phyloP scores from a whole-genome alignment of 768 basidiomycete species.

The Hirschioporus abietinus region DNA sequence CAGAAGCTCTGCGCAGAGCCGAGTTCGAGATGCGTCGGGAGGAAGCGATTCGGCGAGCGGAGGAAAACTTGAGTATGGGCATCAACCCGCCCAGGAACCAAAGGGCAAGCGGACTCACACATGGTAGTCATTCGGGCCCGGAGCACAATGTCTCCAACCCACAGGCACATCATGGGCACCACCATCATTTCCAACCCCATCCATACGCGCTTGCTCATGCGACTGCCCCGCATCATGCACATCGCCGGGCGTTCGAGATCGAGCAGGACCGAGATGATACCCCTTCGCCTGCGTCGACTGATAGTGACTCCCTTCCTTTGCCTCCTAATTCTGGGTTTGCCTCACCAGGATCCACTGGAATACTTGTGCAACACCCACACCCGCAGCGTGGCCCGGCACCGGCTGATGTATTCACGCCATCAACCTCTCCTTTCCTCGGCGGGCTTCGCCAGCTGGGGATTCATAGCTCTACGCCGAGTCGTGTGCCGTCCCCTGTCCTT shows the following conservation, averaged over 20 bases:
- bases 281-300: slow-evolving; percentile 12
- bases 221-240: slow-evolving; percentile 7
- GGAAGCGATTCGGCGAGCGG: slow-evolving; percentile 40
- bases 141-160: slow-evolving; percentile 17
- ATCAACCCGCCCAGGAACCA: slow-evolving; percentile 19
- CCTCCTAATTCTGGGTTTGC: slow-evolving; percentile 11
- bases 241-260: slow-evolving; percentile 20
- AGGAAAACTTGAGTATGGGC: slow-evolving; percentile 22
- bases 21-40: slow-evolving; percentile 79
- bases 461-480: slow-evolving; percentile 62
- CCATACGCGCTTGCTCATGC: slow-evolving; percentile 11
- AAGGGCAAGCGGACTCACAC: slow-evolving; percentile 51
- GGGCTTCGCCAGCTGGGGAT: slow-evolving; percentile 72
- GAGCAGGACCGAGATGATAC: slow-evolving; percentile 7
- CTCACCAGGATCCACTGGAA: slow-evolving; percentile 11
- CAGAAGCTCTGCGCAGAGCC: slow-evolving; percentile 79
- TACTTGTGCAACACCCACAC: slow-evolving; percentile 22
- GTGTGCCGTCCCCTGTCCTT: slow-evolving; percentile 67
- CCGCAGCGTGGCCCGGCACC: slow-evolving; percentile 27
- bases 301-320: slow-evolving; percentile 17
- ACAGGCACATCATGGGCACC: slow-evolving; percentile 28
- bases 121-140: slow-evolving; percentile 39
- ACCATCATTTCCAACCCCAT: slow-evolving; percentile 30
- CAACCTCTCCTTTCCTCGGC: slow-evolving; percentile 76
- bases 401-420: slow-evolving; percentile 51